Percentiles rank a stretch among this genome's conserved stretches.
These are phyloP conservation scores for Niveomyces coronatus DNA, from an alignment of 2,329 filamentous ascomycete genomes.

Conservation along the genomic window DNA sequence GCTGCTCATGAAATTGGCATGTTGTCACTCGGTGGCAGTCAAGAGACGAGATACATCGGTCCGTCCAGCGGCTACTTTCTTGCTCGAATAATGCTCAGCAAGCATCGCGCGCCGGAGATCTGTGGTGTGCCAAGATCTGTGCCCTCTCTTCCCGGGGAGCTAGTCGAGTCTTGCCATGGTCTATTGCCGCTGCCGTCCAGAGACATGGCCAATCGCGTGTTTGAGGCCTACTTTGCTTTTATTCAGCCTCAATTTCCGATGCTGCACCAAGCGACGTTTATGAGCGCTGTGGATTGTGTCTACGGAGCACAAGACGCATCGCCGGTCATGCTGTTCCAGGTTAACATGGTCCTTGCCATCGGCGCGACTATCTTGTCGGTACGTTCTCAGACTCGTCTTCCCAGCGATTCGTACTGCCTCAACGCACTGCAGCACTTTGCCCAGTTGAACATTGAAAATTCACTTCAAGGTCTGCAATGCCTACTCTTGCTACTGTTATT, in stretches of 20 bases:
- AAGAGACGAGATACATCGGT: slow-evolving; percentile 41
- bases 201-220: slow-evolving; percentile 30
- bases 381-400: slow-evolving; percentile 31
- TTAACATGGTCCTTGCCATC: slow-evolving; percentile 43
- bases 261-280: slow-evolving; percentile 33
- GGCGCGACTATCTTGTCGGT: slow-evolving; percentile 34
- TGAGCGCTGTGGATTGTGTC: slow-evolving; percentile 26
- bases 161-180: slow-evolving; percentile 23
- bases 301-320: slow-evolving; percentile 21
- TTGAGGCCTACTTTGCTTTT: slow-evolving; percentile 35
- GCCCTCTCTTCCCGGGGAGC: slow-evolving; percentile 16
- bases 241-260: slow-evolving; percentile 40
- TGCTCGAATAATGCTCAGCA: slow-evolving; percentile 36
- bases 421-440: slow-evolving; percentile 37
- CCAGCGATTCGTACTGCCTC: slow-evolving; percentile 38
- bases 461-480: slow-evolving; percentile 38
- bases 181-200: slow-evolving; percentile 20
- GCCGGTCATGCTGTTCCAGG: slow-evolving; percentile 31
- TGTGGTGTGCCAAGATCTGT: background rate
- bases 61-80: slow-evolving; percentile 46
- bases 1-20: slow-evolving; percentile 41
- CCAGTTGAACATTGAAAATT: slow-evolving; percentile 36
- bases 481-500: slow-evolving; percentile 36
- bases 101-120: slow-evolving; percentile 2
- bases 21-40: slow-evolving; percentile 36